A percentile compares a stretch with the other conserved stretches of the same genome.
Evolutionary conservation across 306 rosid species (phyloP).

Genomic region (Gastrolobium bilobum): DNA sequence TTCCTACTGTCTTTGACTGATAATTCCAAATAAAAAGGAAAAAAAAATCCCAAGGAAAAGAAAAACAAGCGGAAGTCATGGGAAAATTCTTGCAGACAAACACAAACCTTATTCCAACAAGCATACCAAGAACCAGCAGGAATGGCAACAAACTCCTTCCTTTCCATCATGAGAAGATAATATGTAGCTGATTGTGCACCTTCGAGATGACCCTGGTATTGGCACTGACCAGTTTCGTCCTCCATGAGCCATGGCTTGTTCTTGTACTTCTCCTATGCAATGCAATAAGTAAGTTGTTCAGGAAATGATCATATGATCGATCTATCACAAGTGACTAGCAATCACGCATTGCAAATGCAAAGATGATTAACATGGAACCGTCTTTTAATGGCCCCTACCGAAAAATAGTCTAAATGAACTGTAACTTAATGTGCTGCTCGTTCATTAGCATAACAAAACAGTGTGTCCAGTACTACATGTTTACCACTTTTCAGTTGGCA

Average conservation of each 20-base stretch:
- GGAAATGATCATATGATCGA: constrained; percentile 15
- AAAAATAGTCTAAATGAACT: background rate
- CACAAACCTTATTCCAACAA: background rate
- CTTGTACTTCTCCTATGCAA: constrained; percentile 79
- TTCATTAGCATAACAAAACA: background rate
- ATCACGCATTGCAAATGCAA: constrained; percentile 1
- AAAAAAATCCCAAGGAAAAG: background rate
- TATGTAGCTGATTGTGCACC: constrained; percentile 88
- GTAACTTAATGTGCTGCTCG: background rate
- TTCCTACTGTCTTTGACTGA: constrained; percentile 1
- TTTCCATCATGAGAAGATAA: constrained; percentile 78
- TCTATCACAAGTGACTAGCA: constrained; percentile 20
- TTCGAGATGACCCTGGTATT: constrained; percentile 82
- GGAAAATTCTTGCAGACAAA: background rate
- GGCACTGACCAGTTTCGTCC: constrained; percentile 88
- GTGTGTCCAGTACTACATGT: background rate
- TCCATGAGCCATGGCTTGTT: constrained; percentile 92
- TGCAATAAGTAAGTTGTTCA: constrained; percentile 33
- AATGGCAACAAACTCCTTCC: constrained; percentile 88
- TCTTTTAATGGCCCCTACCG: background rate
- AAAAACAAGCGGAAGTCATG: background rate
- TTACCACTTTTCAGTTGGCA: background rate
- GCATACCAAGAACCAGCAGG: constrained; percentile 95
- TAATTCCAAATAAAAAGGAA: background rate
- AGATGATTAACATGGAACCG: background rate